Evolutionary conservation across 2,329 filamentous ascomycete species (phyloP).

Genomic region (Trichoderma citrinoviride): DNA sequence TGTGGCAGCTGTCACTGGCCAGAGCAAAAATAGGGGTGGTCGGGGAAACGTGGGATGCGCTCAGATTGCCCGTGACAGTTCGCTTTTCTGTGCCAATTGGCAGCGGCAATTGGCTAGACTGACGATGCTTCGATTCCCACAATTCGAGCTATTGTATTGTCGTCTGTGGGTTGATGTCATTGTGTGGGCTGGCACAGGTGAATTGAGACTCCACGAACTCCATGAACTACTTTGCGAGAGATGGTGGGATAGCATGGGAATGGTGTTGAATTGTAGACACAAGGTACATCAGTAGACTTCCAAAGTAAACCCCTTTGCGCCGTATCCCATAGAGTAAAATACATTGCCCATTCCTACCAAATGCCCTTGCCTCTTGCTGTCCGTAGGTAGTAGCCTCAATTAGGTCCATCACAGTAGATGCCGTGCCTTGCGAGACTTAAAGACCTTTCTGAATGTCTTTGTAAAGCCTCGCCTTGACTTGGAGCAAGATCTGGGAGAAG

Average conservation of each 20-base stretch:
- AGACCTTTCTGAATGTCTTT: not conserved
- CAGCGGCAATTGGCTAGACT: not conserved
- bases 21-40: not conserved
- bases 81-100: not conserved
- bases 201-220: not conserved
- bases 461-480: not conserved
- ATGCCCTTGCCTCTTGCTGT: not conserved
- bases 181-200: not conserved
- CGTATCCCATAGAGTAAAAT: not conserved
- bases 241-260: not conserved
- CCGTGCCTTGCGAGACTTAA: not conserved
- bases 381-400: not conserved
- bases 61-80: not conserved
- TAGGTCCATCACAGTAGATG: not conserved
- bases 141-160: not conserved
- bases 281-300: not conserved
- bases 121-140: not conserved
- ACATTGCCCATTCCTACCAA: not conserved
- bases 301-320: not conserved
- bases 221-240: not conserved
- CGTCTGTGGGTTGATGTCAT: not conserved
- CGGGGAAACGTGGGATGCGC: not conserved
- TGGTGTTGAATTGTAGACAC: not conserved
- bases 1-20: constrained; percentile 22
- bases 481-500: not conserved